Percentiles rank a stretch among this genome's conserved stretches.
Evolutionary conservation across 257 asterid genomes (phyloP).

Genomic region (Phtheirospermum japonicum): DNA sequence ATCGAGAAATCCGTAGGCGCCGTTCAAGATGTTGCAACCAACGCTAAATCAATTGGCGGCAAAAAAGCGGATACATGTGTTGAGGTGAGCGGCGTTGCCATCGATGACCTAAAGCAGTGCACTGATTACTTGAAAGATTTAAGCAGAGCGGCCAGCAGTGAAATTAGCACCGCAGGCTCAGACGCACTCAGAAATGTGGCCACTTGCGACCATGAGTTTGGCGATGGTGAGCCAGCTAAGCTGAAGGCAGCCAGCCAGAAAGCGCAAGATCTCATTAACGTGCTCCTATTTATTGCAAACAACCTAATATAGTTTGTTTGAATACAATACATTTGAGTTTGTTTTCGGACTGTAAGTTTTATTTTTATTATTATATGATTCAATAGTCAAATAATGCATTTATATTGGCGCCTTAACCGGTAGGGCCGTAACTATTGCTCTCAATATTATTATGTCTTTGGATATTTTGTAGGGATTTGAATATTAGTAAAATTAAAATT

Average conservation of each 20-base stretch:
- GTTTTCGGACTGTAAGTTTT: too few species aligned
- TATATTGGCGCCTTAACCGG: too few species aligned
- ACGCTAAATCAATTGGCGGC: background rate
- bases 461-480: too few species aligned
- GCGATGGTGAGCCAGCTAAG: slow-evolving; percentile 23
- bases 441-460: too few species aligned
- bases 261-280: slow-evolving; percentile 19
- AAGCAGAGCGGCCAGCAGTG: background rate
- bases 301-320: too few species aligned
- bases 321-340: too few species aligned
- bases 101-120: slow-evolving; percentile 13
- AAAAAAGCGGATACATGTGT: slow-evolving; percentile 19
- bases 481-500: too few species aligned
- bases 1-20: slow-evolving; percentile 13
- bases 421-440: too few species aligned
- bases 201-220: slow-evolving; percentile 34
- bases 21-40: background rate
- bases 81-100: slow-evolving; percentile 23
- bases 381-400: too few species aligned
- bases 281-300: slow-evolving; percentile 23
- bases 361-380: too few species aligned
- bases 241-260: slow-evolving; percentile 17
- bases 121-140: background rate
- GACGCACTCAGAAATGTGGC: slow-evolving; percentile 30
- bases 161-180: background rate